phyloP scores from a whole-genome alignment of 1,284 basidiomycete species.

The Ganoderma boninense region DNA sequence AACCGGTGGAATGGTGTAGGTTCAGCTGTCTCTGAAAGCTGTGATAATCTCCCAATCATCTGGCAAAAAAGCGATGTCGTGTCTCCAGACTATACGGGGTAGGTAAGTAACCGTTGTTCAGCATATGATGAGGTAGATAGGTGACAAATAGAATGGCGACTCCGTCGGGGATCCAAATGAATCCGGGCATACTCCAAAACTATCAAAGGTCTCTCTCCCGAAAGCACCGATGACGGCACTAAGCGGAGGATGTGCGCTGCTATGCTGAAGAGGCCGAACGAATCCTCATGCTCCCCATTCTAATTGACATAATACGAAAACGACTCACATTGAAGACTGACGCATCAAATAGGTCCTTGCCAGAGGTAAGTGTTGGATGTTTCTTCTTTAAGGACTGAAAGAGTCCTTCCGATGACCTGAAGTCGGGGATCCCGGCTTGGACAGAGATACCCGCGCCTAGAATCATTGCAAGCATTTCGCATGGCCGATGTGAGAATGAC shows the following conservation, averaged over 20 bases:
- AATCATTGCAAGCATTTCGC: not conserved
- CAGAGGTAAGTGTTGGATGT: slow-evolving; percentile 77
- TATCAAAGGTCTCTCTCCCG: too few species aligned
- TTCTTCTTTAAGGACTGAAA: slow-evolving; percentile 84
- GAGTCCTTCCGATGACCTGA: slow-evolving; percentile 84
- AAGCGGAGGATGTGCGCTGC: slow-evolving; percentile 1
- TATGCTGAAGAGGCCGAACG: not conserved
- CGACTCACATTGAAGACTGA: slow-evolving; percentile 85
- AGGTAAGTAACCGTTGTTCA: not conserved
- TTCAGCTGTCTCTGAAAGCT: slow-evolving; percentile 74
- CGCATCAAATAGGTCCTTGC: slow-evolving; percentile 93
- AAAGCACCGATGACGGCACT: too few species aligned
- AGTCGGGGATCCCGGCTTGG: slow-evolving; percentile 92
- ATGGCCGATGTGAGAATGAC: slow-evolving; percentile 20
- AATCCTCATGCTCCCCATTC: slow-evolving; percentile 4
- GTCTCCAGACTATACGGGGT: slow-evolving; percentile 63
- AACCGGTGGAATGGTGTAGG: slow-evolving; percentile 59
- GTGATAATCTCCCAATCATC: slow-evolving; percentile 87
- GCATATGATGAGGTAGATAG: too few species aligned
- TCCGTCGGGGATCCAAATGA: too few species aligned
- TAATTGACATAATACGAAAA: not conserved
- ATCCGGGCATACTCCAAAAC: too few species aligned
- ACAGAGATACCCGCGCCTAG: slow-evolving; percentile 93
- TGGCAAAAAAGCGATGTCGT: slow-evolving; percentile 86
- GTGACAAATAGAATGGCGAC: too few species aligned